Evolutionary conservation across 1,284 basidiomycete species (phyloP).

Genomic region (Laetiporus sulphureus): DNA sequence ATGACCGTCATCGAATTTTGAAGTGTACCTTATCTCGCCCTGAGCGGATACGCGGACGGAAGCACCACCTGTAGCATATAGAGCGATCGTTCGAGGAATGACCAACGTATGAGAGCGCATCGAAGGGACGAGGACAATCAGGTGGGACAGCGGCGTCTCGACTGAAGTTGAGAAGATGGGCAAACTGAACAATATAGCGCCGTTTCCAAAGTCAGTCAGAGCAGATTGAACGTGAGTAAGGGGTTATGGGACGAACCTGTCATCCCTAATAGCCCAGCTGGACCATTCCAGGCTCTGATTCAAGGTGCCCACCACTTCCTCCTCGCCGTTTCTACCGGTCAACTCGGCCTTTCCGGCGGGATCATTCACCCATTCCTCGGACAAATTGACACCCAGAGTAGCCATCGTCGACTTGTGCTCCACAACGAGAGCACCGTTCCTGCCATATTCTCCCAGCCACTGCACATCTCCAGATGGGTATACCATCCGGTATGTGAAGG

Average conservation of each 20-base stretch:
- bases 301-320: slow-evolving; percentile 13
- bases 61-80: slow-evolving; percentile 9
- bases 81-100: slow-evolving; percentile 9
- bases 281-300: slow-evolving; percentile 17
- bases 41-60: slow-evolving; percentile 8
- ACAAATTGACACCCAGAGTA: slow-evolving; percentile 14
- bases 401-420: slow-evolving; percentile 10
- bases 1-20: background rate
- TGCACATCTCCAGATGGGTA: slow-evolving; percentile 20
- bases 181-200: no score
- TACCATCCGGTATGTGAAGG: slow-evolving; percentile 28
- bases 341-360: slow-evolving; percentile 12
- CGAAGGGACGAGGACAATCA: slow-evolving; percentile 12
- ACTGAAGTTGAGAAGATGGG: no score
- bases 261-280: slow-evolving; percentile 16
- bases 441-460: slow-evolving; percentile 24
- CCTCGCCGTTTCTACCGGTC: slow-evolving; percentile 2
- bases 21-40: slow-evolving; percentile 8
- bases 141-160: slow-evolving; percentile 2
- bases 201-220: no score
- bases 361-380: slow-evolving; percentile 13
- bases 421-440: slow-evolving; percentile 20
- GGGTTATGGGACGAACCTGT: no score
- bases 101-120: slow-evolving; percentile 9
- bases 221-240: no score